A percentile compares a stretch with the other conserved stretches of the same genome.
Evolutionary conservation across 2,329 filamentous ascomycete genomes (phyloP).

Genomic region (Blumeria graminis): DNA sequence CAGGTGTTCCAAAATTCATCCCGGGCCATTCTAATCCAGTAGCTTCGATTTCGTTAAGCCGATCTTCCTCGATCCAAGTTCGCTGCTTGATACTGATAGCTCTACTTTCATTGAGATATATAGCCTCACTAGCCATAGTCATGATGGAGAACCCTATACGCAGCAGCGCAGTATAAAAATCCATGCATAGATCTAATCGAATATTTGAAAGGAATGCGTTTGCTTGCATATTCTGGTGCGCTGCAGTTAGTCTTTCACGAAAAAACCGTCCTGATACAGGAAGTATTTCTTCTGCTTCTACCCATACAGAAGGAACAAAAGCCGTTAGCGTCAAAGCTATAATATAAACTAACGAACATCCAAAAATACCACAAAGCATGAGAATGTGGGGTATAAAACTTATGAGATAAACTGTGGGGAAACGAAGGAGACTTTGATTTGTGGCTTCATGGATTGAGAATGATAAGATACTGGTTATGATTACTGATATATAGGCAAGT

Average conservation of each 20-base stretch:
- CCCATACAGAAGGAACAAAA: conserved; percentile 16
- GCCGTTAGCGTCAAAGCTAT: conserved; percentile 57
- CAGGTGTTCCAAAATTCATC: conserved; percentile 11
- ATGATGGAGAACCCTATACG: conserved; percentile 71
- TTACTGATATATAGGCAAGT: conserved; percentile 65
- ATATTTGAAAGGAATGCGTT: conserved; percentile 67
- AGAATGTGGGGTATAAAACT: conserved; percentile 89
- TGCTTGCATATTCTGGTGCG: conserved; percentile 78
- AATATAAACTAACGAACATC: conserved; percentile 55
- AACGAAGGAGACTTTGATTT: conserved; percentile 48
- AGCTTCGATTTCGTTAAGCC: conserved; percentile 51
- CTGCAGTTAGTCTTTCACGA: conserved; percentile 37
- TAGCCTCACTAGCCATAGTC: conserved; percentile 83
- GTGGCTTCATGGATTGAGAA: conserved; percentile 35
- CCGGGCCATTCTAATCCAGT: conserved; percentile 15
- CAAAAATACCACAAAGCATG: conserved; percentile 52
- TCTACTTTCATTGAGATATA: conserved; percentile 79
- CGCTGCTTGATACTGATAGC: conserved; percentile 46
- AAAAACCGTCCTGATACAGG: conserved; percentile 17
- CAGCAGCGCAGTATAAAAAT: conserved; percentile 81
- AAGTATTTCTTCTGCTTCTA: conserved; percentile 10
- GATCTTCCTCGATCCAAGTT: conserved; percentile 84
- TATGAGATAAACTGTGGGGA: conserved; percentile 84
- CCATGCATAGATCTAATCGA: conserved; percentile 63
- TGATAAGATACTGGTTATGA: conserved; percentile 48